Evolutionary conservation across 2,329 filamentous ascomycete genomes (phyloP).

Genomic region (Cladosporium sp.): DNA sequence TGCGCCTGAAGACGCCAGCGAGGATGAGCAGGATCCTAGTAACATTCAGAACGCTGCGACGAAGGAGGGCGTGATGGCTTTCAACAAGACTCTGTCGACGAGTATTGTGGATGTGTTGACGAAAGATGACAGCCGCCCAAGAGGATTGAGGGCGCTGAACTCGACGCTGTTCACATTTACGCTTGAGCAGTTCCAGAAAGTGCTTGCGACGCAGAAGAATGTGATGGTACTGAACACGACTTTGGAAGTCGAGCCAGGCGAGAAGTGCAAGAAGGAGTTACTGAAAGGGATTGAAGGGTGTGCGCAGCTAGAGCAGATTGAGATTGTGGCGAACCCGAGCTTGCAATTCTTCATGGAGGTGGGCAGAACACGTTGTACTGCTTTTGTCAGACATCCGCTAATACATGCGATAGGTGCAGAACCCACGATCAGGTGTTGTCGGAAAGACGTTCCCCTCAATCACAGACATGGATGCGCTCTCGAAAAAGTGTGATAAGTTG

Average conservation of each 20-base stretch:
- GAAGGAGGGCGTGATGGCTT: conserved; percentile 34
- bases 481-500: conserved; percentile 32
- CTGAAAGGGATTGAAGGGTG: conserved; percentile 28
- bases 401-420: conserved; percentile 22
- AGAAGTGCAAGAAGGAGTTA: conserved; percentile 33
- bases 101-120: conserved; percentile 32
- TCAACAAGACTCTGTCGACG: conserved; percentile 29
- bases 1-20: conserved; percentile 26
- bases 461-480: conserved; percentile 33
- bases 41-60: conserved; percentile 21
- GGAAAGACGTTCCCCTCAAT: conserved; percentile 32
- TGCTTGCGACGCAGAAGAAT: conserved; percentile 35
- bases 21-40: conserved; percentile 30
- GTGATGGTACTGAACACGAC: conserved; percentile 38
- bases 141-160: conserved; percentile 35
- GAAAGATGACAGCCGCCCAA: conserved; percentile 30
- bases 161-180: conserved; percentile 40
- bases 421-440: conserved; percentile 26
- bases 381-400: neutral
- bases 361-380: conserved; percentile 13
- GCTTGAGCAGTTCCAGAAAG: conserved; percentile 29
- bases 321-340: conserved; percentile 37
- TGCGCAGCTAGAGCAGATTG: conserved; percentile 36
- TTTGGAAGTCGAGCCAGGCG: conserved; percentile 34
- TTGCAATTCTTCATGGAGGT: conserved; percentile 37